These are phyloP conservation scores for Taiozyma sp. DNA, from an alignment of 1,139 yeast genomes.

Conservation along the genomic window DNA sequence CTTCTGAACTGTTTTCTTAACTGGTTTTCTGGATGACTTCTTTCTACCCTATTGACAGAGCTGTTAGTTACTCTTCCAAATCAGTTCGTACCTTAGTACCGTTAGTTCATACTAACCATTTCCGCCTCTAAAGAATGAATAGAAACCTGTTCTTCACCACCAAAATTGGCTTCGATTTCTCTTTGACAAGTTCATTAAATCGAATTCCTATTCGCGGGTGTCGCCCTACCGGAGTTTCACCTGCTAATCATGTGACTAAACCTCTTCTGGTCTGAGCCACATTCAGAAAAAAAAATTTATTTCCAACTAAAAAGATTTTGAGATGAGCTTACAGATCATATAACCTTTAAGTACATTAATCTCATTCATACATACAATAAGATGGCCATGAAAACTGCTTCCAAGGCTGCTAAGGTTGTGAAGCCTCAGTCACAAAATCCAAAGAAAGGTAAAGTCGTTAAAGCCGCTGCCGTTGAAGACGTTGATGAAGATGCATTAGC, in stretches of 20 bases:
- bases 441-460: slow-evolving; percentile 22
- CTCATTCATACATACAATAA: neutral
- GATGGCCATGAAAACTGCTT: slow-evolving; percentile 8
- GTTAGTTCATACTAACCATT: neutral
- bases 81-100: neutral
- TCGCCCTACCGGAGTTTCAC: neutral
- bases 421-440: slow-evolving; percentile 15
- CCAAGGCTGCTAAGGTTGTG: slow-evolving; percentile 2
- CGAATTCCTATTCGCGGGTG: neutral
- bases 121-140: neutral
- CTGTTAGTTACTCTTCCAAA: neutral
- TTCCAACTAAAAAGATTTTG: neutral
- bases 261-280: neutral
- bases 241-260: neutral
- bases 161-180: neutral
- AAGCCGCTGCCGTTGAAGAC: slow-evolving; percentile 15
- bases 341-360: neutral
- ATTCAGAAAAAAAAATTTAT: slow-evolving; percentile 6
- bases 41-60: slow-evolving; percentile 68
- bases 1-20: slow-evolving; percentile 69
- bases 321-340: slow-evolving; percentile 8
- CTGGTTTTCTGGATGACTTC: slow-evolving; percentile 81
- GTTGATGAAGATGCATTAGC: slow-evolving; percentile 10
- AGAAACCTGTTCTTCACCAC: neutral
- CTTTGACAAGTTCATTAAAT: neutral